Evolutionary conservation across 805 yeast genomes (phyloP).

Genomic region (Maudiozyma serrabonitensis): DNA sequence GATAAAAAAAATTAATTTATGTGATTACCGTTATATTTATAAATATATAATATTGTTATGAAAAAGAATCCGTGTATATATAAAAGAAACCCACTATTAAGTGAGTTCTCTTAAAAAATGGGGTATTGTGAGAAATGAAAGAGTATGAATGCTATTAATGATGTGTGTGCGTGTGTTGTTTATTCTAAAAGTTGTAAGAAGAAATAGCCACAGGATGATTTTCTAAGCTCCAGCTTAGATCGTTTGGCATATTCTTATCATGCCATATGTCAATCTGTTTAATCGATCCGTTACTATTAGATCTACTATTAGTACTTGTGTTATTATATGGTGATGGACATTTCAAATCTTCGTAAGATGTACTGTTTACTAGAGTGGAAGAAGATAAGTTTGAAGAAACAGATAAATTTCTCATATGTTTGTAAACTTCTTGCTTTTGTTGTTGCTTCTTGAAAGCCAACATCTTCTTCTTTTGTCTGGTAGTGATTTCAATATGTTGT

Average conservation of each 20-base stretch:
- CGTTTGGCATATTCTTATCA: not conserved
- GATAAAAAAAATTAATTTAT: no score
- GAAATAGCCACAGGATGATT: not conserved
- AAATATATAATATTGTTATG: no score
- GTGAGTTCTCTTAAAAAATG: no score
- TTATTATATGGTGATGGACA: slow-evolving; percentile 4
- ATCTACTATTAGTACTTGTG: not conserved
- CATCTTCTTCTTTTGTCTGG: slow-evolving; percentile 16
- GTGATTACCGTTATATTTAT: no score
- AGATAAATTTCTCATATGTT: slow-evolving; percentile 3
- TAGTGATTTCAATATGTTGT: slow-evolving; percentile 29
- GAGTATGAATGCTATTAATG: no score
- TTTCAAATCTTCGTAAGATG: slow-evolving; percentile 1
- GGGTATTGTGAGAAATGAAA: no score
- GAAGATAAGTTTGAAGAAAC: slow-evolving; percentile 7
- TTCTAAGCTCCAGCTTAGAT: not conserved
- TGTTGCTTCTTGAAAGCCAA: slow-evolving; percentile 1
- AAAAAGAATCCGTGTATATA: no score
- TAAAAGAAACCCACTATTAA: no score
- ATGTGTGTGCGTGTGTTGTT: no score
- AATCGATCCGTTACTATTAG: not conserved
- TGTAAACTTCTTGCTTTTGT: not conserved
- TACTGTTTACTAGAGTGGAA: slow-evolving; percentile 3
- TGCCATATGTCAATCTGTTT: not conserved
- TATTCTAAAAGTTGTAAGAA: not conserved